Percentiles rank a stretch among this genome's conserved stretches.
Conservation (phyloP, 2,329 filamentous ascomycete genomes). For the Stemphylium lycopersici region DNA sequence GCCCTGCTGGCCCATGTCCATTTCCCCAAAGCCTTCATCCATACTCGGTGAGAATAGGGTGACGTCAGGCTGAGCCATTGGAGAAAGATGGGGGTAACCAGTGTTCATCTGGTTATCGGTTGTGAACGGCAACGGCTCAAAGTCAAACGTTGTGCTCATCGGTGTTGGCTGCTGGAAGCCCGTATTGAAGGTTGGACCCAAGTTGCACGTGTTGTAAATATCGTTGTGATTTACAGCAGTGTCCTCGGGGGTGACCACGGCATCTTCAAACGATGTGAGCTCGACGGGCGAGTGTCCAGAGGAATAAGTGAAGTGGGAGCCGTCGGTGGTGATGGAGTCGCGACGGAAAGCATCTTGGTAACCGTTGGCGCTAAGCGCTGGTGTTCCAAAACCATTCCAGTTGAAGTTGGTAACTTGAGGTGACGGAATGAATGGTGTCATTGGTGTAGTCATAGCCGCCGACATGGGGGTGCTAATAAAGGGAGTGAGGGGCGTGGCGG, state of each 20-base stretch:
- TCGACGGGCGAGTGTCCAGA: constrained; percentile 51
- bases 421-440: constrained; percentile 50
- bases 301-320: constrained; percentile 46
- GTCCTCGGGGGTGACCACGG: constrained; percentile 52
- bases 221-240: constrained; percentile 65
- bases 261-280: constrained; percentile 52
- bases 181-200: constrained; percentile 66
- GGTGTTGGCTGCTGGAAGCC: constrained; percentile 63
- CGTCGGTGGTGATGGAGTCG: constrained; percentile 46
- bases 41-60: constrained; percentile 71
- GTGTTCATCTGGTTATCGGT: constrained; percentile 25
- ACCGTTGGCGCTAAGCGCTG: constrained; percentile 34
- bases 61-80: constrained; percentile 69
- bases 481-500: constrained; percentile 43
- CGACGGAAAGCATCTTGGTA: constrained; percentile 46
- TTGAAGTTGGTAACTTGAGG: constrained; percentile 49
- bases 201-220: constrained; percentile 60
- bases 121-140: constrained; percentile 50
- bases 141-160: constrained; percentile 44
- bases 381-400: constrained; percentile 42
- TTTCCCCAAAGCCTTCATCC: constrained; percentile 69
- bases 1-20: constrained; percentile 37
- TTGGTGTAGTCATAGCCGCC: constrained; percentile 42
- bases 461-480: constrained; percentile 47
- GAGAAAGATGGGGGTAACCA: constrained; percentile 65